These are phyloP conservation scores for Fraxinus pennsylvanica DNA, from an alignment of 257 asterid species.

Conservation along the genomic window DNA sequence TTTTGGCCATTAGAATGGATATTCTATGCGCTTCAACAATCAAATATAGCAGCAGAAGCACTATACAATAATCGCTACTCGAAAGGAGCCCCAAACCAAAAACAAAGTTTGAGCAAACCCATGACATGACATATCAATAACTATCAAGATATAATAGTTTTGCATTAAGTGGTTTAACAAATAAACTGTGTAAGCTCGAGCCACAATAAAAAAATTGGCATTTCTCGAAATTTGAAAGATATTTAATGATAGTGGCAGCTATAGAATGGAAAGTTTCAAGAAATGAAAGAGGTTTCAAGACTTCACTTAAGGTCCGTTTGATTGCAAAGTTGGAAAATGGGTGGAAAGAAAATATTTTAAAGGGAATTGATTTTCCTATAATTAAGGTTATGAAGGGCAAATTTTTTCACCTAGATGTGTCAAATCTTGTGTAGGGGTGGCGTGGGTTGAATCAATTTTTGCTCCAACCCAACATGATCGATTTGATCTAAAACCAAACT, in stretches of 20 bases:
- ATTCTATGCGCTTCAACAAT: not conserved
- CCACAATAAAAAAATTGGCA: not conserved
- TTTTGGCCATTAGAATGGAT: not conserved
- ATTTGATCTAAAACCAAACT: too few species aligned
- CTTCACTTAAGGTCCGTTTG: too few species aligned
- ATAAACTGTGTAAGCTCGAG: not conserved
- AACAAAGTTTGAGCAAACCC: not conserved
- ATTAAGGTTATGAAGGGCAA: too few species aligned
- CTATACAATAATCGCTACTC: not conserved
- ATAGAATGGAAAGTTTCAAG: not conserved
- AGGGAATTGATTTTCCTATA: too few species aligned
- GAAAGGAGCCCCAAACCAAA: not conserved
- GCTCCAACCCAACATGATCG: too few species aligned
- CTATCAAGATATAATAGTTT: not conserved
- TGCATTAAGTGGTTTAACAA: not conserved
- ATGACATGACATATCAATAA: not conserved
- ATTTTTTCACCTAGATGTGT: too few species aligned
- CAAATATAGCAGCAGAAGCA: not conserved
- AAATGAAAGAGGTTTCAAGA: slow-evolving; percentile 8
- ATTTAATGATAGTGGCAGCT: not conserved
- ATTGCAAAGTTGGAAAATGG: too few species aligned
- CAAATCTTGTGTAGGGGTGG: too few species aligned
- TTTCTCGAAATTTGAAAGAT: not conserved
- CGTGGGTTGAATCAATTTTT: too few species aligned
- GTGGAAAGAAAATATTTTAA: too few species aligned